Evolutionary conservation across 306 rosid species (phyloP).

Genomic region (Medicago ruthenica): DNA sequence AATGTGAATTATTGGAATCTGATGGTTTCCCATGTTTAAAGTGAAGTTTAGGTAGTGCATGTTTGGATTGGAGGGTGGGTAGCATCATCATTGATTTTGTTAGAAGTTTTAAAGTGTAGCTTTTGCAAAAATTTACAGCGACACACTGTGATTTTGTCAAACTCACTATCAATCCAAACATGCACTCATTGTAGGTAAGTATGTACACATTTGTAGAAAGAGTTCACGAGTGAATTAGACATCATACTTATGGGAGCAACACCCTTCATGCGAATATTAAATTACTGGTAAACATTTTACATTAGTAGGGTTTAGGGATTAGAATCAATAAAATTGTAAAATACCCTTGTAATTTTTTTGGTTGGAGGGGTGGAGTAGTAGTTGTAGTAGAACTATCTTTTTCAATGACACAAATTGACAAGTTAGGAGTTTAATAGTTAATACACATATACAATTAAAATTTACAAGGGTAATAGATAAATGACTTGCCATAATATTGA

Average conservation of each 20-base stretch:
- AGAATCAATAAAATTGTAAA: conserved; percentile 16
- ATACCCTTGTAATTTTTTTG: too few species aligned
- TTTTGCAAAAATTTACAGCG: not conserved
- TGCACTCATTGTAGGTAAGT: not conserved
- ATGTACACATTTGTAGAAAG: conserved; percentile 36
- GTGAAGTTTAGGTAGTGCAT: conserved; percentile 34
- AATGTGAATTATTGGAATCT: conserved; percentile 45
- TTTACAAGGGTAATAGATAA: conserved; percentile 38
- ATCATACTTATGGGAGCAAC: conserved; percentile 29
- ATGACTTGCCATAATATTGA: conserved; percentile 31
- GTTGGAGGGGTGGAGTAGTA: not conserved
- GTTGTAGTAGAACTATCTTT: not conserved
- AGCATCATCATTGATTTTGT: not conserved
- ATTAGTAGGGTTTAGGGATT: conserved; percentile 1
- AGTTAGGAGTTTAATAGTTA: conserved; percentile 31
- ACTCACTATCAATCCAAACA: not conserved
- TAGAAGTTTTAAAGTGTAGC: not conserved
- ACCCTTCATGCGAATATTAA: not conserved
- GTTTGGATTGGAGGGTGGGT: not conserved
- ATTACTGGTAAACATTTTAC: conserved; percentile 23
- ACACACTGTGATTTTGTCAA: not conserved
- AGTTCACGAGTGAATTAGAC: conserved; percentile 14
- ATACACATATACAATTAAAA: conserved; percentile 26
- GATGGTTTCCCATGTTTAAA: conserved; percentile 40
- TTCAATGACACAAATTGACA: conserved; percentile 20